These are phyloP conservation scores for Rhizopus microsporus DNA, from an alignment of 371 early-diverging fungal genomes.

Conservation along the genomic window DNA sequence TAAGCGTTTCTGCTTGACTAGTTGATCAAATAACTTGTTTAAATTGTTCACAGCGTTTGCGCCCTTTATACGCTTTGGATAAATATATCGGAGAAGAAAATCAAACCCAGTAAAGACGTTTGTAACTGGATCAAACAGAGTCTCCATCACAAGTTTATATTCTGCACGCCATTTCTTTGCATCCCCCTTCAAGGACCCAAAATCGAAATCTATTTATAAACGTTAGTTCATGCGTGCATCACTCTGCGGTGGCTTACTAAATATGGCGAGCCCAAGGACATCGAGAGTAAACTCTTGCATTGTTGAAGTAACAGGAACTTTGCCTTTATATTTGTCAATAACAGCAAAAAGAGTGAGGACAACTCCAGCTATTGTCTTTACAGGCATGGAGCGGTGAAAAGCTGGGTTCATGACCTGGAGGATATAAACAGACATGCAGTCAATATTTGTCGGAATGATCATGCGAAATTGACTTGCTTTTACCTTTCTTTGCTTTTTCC, in stretches of 20 bases:
- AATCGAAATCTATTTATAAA: conserved; percentile 27
- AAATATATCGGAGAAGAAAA: conserved; percentile 13
- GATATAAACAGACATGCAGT: background rate
- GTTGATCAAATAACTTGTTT: conserved; percentile 11
- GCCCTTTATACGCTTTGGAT: conserved; percentile 24
- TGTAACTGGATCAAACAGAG: conserved; percentile 20
- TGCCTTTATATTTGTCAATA: conserved; percentile 17
- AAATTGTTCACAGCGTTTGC: conserved; percentile 9
- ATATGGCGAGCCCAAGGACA: conserved; percentile 29
- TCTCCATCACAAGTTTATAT: conserved; percentile 16
- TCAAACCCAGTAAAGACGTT: conserved; percentile 13
- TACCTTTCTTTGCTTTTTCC: conserved; percentile 23
- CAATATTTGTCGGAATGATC: background rate
- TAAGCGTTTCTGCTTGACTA: conserved; percentile 14
- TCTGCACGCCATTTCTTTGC: conserved; percentile 30
- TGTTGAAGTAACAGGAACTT: conserved; percentile 1
- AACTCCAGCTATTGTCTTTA: conserved; percentile 12
- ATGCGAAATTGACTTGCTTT: background rate
- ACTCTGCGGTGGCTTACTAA: conserved; percentile 14
- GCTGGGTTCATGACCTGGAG: conserved; percentile 39
- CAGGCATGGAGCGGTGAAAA: conserved; percentile 41
- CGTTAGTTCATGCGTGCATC: background rate
- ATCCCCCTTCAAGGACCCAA: conserved; percentile 28
- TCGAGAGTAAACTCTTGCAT: conserved; percentile 32
- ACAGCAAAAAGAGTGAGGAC: conserved; percentile 15